Base-by-base conservation (phyloP, 768 basidiomycete species). In the Rhodotorula toruloides region DNA sequence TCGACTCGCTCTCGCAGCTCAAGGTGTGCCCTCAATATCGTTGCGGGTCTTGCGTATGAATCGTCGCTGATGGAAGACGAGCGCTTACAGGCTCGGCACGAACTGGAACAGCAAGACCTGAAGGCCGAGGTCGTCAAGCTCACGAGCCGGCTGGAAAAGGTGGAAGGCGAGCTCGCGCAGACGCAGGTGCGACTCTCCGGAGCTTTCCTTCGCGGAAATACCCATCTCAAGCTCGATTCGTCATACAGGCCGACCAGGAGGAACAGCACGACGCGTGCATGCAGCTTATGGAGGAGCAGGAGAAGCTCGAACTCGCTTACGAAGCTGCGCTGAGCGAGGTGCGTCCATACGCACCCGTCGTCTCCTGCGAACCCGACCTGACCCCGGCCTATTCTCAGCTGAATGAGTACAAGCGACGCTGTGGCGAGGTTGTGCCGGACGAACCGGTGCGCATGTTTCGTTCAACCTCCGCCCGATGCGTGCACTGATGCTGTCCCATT, bases 241-340 rank as follows among this genome's bases (percentile, higher is more conserved):
- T n/a, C 47, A 11, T 9, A 29, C 55, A 52, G 49, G 21, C n/a
- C 2, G 29, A 37, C 19, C 39, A 52, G 31, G 19, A 29, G 17
- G 50, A 53, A 36, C 59, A 60, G 32, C 42, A 61, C 12, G n/a
- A 37, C 10, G 60, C 60, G 5, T 61, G 60, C 17, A n/a, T 34
- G 32, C 42, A 46, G 36, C 52, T 61, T 2, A 36, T 61, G 11
- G 43, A 44, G 34, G 60, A 61, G 43, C 60, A 61, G 50, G 42
- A 61, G 25, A 52, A 44, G 32, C 60, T 61, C 17, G 60, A 61
- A 27, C 12, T 14, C 4, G 60, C 60, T 8, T 61, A 61, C 52
- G 52, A 61, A 0, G 50, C 44, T 11, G 42, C 52, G 10, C 13
- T 61, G 2, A 34, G 17, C 0, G 21, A 54, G 60, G 60, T 61